Conservation (phyloP, 768 basidiomycete genomes). For the Suillus decipiens region DNA sequence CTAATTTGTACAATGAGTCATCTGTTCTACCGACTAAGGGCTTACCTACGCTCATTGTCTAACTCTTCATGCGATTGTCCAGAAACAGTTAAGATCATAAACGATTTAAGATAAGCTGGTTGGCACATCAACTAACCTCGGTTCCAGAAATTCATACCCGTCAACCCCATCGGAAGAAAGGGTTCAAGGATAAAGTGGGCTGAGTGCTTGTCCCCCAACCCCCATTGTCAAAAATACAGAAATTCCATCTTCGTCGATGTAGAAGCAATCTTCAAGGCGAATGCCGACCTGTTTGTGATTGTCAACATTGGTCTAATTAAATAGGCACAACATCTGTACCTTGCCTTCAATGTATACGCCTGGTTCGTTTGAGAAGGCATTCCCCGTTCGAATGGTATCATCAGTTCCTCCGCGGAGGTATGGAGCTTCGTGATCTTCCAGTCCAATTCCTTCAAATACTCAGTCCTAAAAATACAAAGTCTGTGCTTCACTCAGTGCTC, state of each 20-base stretch:
- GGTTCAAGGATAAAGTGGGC: conserved; percentile 37
- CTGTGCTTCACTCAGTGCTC: conserved; percentile 17
- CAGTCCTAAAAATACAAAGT: conserved; percentile 11
- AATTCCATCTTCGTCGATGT: conserved; percentile 54
- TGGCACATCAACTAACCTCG: neutral
- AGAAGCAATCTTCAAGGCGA: conserved; percentile 84
- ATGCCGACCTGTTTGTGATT: conserved; percentile 60
- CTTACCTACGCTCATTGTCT: neutral
- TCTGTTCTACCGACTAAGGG: neutral
- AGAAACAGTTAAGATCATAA: neutral
- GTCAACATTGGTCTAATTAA: conserved; percentile 14
- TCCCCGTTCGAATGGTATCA: conserved; percentile 57
- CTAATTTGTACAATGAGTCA: neutral
- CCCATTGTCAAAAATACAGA: conserved; percentile 62
- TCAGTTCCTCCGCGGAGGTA: conserved; percentile 74
- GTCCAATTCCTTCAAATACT: conserved; percentile 64
- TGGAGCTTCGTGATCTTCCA: conserved; percentile 82
- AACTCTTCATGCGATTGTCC: neutral
- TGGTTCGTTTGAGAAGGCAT: conserved; percentile 84
- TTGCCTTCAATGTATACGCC: conserved; percentile 72
- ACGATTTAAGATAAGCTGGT: neutral
- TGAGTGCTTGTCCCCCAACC: conserved; percentile 58
- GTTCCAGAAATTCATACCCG: neutral
- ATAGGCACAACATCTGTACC: conserved; percentile 35
- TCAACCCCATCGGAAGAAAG: neutral